Evolutionary conservation across 257 asterid species (phyloP), one percentile per base, ranked within the genome.

Genomic region (Coffea eugenioides): DNA sequence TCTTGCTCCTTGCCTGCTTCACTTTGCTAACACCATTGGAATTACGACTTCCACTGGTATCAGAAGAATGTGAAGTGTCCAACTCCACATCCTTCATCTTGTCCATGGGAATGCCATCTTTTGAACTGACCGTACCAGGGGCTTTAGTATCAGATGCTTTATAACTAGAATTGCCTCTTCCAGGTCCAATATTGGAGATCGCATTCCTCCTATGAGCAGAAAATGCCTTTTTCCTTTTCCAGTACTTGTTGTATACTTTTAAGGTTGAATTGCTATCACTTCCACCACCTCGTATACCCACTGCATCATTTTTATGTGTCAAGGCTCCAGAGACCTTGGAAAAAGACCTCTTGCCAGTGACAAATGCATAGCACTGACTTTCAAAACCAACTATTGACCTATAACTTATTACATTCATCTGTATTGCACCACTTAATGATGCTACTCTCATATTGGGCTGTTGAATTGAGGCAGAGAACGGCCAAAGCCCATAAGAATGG

Each of bases 1-100:
- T 85, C 80, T 87, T 87, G 86, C 91, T 89, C 81, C 87, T 86
- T 8, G 93, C 66, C 82, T 77, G 86, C 81, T 89, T 90, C 61
- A 25, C 80, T 81, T 89, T 86, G 73, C 76, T 88, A 83, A 84
- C 86, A 49, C 78, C 80, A 65, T 75, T 84, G 20, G 90, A 49
- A 56, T 82, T 83, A 82, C 82, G 77, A 54, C 65, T 73, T 34
- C 69, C 83, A 52, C 65, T 78, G 23, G 81, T 36, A 66, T 46
- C 83, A 71, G 81, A 31, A 3, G 83, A 75, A 66, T 77, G 82
- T 56, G 81, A 36, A 74, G 54, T 64, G 10, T 82, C 85, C 68
- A 73, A 41, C 75, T 71, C 46, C 68, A 61, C 73, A 43, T 74
- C 85, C 85, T 80, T 73, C 77, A 66, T 81, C 34, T 71, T 74